Conservation (phyloP, 192 early-diverging fungal species). For the Paraglomus brasilianum region DNA sequence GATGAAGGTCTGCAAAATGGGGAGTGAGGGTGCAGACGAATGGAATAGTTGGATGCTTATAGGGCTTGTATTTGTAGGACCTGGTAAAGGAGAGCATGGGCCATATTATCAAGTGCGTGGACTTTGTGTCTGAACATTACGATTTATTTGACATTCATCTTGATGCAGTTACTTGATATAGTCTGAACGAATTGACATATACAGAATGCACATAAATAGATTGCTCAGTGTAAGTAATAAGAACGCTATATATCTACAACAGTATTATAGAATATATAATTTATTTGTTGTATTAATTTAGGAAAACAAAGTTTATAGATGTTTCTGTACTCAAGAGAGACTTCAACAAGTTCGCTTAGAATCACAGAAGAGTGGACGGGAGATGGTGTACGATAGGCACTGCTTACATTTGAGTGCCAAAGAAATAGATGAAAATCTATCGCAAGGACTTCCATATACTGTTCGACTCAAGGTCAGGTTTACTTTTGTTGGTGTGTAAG, state of each 20-base stretch:
- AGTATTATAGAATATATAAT: too few relatives aligned
- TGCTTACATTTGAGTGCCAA: constrained; percentile 66
- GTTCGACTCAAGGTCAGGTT: constrained; percentile 68
- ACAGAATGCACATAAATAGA: constrained; percentile 61
- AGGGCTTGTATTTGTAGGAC: constrained; percentile 41
- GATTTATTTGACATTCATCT: background rate
- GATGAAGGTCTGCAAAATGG: constrained; percentile 61
- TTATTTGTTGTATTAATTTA: constrained; percentile 18
- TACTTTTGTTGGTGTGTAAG: background rate
- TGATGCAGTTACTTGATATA: constrained; percentile 32
- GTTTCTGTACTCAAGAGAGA: constrained; percentile 79
- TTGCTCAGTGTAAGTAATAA: constrained; percentile 54
- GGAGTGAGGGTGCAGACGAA: background rate
- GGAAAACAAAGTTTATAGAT: constrained; percentile 78
- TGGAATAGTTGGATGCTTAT: too few relatives aligned
- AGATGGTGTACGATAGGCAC: constrained; percentile 75
- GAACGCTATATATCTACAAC: too few relatives aligned
- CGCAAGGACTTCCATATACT: constrained; percentile 56
- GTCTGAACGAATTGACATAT: constrained; percentile 74
- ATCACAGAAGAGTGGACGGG: constrained; percentile 53
- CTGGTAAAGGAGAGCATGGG: constrained; percentile 54
- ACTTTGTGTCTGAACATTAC: background rate
- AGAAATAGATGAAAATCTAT: constrained; percentile 66
- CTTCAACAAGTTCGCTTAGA: constrained; percentile 57
- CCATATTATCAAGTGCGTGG: constrained; percentile 67